Percentiles rank a stretch among this genome's conserved stretches.
Conservation (phyloP, 257 asterid species). For the Perilla frutescens region DNA sequence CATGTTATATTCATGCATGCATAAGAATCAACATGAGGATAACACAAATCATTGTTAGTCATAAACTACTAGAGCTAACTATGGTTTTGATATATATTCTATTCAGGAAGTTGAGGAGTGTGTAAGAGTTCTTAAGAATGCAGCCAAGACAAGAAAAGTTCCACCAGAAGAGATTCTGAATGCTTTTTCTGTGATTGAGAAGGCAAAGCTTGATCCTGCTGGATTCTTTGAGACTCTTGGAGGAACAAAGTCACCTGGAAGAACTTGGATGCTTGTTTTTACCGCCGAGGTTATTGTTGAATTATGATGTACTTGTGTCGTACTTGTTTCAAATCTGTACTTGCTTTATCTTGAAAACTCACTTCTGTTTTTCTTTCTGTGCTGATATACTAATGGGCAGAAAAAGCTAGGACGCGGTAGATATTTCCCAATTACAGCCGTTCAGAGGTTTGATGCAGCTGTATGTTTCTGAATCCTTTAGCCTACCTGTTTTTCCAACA, state of each 20-base stretch:
- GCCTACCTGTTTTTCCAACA: not conserved
- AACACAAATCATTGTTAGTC: not conserved
- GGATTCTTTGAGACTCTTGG: constrained; percentile 80
- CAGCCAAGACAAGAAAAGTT: constrained; percentile 86
- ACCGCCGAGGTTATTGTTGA: constrained; percentile 73
- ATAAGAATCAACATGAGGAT: not conserved
- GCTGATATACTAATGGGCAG: constrained; percentile 49
- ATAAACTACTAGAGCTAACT: not conserved
- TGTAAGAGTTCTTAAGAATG: constrained; percentile 71
- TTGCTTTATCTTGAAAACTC: not conserved
- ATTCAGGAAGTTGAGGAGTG: constrained; percentile 78
- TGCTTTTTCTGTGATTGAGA: constrained; percentile 82
- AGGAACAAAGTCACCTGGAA: constrained; percentile 86
- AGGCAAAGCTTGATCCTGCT: constrained; percentile 81
- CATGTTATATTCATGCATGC: not conserved
- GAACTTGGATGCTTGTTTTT: constrained; percentile 96
- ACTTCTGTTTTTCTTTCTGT: constrained; percentile 6
- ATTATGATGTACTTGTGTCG: not conserved
- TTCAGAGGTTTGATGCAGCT: constrained; percentile 95
- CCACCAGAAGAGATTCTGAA: constrained; percentile 59
- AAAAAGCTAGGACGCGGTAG: constrained; percentile 63
- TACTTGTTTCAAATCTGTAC: not conserved
- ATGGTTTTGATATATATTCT: not conserved
- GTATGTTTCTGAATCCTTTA: constrained; percentile 54
- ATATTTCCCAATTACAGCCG: constrained; percentile 92